A percentile compares a stretch with the other conserved stretches of the same genome.
phyloP scores from a whole-genome alignment of 2,329 filamentous ascomycete species.

The Penicillium fuscoglaucum region DNA sequence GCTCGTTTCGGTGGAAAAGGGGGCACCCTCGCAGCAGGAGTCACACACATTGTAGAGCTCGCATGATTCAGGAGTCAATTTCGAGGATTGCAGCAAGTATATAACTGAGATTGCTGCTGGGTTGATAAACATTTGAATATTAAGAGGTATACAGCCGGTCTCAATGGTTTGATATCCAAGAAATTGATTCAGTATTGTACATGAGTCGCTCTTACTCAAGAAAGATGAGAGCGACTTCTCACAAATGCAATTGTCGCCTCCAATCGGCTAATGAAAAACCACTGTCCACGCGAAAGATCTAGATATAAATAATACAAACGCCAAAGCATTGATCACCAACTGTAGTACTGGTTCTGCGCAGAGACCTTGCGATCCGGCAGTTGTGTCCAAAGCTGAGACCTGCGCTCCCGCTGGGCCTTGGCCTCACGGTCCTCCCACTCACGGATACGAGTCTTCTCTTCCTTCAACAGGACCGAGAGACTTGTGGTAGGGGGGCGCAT shows the following conservation, averaged over 20 bases:
- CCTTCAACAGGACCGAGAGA: conserved; percentile 81
- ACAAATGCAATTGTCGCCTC: conserved; percentile 17
- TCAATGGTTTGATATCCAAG: conserved; percentile 11
- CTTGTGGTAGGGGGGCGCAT: conserved; percentile 72
- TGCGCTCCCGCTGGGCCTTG: conserved; percentile 72
- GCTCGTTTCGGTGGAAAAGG: conserved; percentile 47
- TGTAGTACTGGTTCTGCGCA: conserved; percentile 84
- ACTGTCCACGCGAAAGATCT: conserved; percentile 22
- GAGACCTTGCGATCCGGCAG: conserved; percentile 82
- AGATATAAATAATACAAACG: conserved; percentile 35
- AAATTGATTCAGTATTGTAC: conserved; percentile 24
- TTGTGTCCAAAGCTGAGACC: conserved; percentile 80
- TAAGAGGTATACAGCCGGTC: background rate
- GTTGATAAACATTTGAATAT: conserved; percentile 28
- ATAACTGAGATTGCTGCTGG: conserved; percentile 14
- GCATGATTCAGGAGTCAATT: background rate
- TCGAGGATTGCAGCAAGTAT: conserved; percentile 2
- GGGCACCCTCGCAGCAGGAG: background rate
- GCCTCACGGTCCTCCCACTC: conserved; percentile 74
- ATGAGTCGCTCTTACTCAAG: conserved; percentile 13
- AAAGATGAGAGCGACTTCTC: conserved; percentile 9
- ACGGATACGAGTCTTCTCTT: conserved; percentile 85
- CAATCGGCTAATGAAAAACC: conserved; percentile 19
- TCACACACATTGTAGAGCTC: background rate
- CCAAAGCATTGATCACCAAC: conserved; percentile 65